Base-by-base conservation (phyloP, 345 rosid genomes). In the Orychophragmus violaceus region DNA sequence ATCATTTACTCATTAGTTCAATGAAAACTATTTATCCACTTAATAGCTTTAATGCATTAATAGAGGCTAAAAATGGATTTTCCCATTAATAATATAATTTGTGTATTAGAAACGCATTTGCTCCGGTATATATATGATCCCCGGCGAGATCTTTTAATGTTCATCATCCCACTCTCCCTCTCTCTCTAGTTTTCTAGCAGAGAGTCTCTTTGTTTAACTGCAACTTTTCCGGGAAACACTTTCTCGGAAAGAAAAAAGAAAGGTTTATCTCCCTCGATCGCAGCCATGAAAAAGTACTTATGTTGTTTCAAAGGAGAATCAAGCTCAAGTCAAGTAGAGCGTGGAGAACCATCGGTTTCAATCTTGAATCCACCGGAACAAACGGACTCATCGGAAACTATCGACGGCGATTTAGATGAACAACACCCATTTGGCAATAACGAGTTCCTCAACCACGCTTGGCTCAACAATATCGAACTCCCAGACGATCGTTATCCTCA, bases 231-330 rank as follows among this genome's bases (percentile, higher is more conserved):
- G 44, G 68, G 30, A 19, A 60, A 8, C 39, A 6, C 16, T 59
- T 68, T 59, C 52, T 36, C 51, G 59, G 30, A 36, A 39, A 60
- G 10, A 61, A 54, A 55, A 42, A 62, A 71, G 69, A 54, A 62
- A 54, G 28, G 32, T 29, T 5, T 57, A 16, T 17, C 21, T 44
- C 23, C 10, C 49, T 7, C 8, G 35, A 30, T 71, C 56, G 59
- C 25, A 10, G 8, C 51, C 33, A 71, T 57, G 59, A 45, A 11
- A 4, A 37, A 10, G 1, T 0, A 13, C 23, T 18, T 71, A 0
- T 24, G 64, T 14, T 63, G 69, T 54, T 0, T 62, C 69, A 55
- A 18, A 32, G 62, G 33, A 52, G 48, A 2, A n/a, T n/a, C n/a
- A 42, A 16, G 7, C 51, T 27, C 64, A n/a, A 14, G 3, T 36